Evolutionary conservation across 2,329 filamentous ascomycete species (phyloP).

Genomic region (Berkeleyomyces basicola): DNA sequence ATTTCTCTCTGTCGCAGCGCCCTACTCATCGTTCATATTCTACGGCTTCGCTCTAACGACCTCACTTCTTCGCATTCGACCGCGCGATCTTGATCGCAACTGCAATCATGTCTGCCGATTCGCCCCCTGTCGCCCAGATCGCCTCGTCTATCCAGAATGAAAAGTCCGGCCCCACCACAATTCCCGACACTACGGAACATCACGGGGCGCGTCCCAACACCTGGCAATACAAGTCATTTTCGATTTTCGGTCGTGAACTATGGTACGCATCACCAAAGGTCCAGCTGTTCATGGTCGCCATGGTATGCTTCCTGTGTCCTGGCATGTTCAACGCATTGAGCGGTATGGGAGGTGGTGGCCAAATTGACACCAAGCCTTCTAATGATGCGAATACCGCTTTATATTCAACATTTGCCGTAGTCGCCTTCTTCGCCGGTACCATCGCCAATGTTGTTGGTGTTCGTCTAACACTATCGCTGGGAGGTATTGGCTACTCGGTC

Average conservation of each 20-base stretch:
- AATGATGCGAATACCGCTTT: conserved; percentile 55
- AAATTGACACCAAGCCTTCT: conserved; percentile 35
- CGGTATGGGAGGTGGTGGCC: conserved; percentile 48
- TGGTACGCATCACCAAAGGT: conserved; percentile 61
- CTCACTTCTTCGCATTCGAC: not conserved
- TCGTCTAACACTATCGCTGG: conserved; percentile 49
- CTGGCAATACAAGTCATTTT: conserved; percentile 53
- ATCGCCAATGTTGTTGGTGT: conserved; percentile 64
- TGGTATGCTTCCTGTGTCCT: conserved; percentile 44
- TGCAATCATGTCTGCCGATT: conserved; percentile 1
- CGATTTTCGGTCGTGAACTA: conserved; percentile 35
- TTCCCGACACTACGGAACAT: not conserved
- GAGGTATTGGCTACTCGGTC: conserved; percentile 61
- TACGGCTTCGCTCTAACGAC: not conserved
- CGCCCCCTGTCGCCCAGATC: not conserved
- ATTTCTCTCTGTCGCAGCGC: no score
- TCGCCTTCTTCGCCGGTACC: conserved; percentile 57
- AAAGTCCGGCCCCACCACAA: conserved; percentile 7
- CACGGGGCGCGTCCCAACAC: conserved; percentile 26
- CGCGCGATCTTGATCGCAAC: not conserved
- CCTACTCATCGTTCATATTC: no score
- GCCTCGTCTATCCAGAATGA: conserved; percentile 14
- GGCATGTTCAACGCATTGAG: conserved; percentile 56
- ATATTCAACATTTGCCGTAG: conserved; percentile 53
- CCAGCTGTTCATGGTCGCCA: conserved; percentile 51